Evolutionary conservation across 352 stramenopile species (phyloP).

Genomic region (Pythium dissimile): DNA sequence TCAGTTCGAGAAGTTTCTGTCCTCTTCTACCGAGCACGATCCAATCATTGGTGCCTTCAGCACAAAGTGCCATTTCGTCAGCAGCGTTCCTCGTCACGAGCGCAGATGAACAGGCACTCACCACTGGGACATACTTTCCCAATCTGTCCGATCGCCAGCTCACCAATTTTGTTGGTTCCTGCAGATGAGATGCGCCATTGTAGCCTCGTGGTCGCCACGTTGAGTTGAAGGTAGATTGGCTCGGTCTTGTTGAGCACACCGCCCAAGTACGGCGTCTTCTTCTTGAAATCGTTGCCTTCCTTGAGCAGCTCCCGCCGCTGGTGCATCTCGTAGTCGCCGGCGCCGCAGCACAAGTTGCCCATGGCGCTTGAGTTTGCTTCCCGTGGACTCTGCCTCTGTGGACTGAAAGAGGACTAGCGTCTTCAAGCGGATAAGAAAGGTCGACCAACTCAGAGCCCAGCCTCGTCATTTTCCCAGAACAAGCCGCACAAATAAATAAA

Average conservation of each 20-base stretch:
- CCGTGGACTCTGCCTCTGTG: not conserved
- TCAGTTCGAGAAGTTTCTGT: slow-evolving; percentile 64
- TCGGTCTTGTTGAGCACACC: slow-evolving; percentile 60
- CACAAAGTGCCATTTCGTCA: not conserved
- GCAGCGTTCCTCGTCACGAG: too few species aligned
- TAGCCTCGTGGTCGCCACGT: slow-evolving; percentile 34
- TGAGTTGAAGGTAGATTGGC: slow-evolving; percentile 56
- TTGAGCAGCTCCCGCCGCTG: slow-evolving; percentile 59
- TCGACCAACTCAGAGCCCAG: not conserved
- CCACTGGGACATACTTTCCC: slow-evolving; percentile 56
- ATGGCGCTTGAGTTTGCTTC: slow-evolving; percentile 21
- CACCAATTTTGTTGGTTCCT: slow-evolving; percentile 38
- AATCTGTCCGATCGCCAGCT: slow-evolving; percentile 48
- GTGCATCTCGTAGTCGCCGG: slow-evolving; percentile 52
- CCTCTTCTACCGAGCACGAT: slow-evolving; percentile 47
- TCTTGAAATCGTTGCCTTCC: slow-evolving; percentile 68
- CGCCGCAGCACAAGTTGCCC: slow-evolving; percentile 67
- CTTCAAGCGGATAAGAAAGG: slow-evolving; percentile 2
- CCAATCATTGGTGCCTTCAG: slow-evolving; percentile 27
- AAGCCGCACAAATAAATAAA: not conserved
- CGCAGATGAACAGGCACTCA: slow-evolving; percentile 17
- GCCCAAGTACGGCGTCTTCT: slow-evolving; percentile 60
- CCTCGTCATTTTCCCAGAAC: not conserved
- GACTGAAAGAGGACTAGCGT: not conserved
- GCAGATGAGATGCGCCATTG: slow-evolving; percentile 38